Percentiles rank a stretch among this genome's conserved stretches.
Evolutionary conservation across 208 protist species (phyloP).

Genomic region (Leishmania martiniquensis): DNA sequence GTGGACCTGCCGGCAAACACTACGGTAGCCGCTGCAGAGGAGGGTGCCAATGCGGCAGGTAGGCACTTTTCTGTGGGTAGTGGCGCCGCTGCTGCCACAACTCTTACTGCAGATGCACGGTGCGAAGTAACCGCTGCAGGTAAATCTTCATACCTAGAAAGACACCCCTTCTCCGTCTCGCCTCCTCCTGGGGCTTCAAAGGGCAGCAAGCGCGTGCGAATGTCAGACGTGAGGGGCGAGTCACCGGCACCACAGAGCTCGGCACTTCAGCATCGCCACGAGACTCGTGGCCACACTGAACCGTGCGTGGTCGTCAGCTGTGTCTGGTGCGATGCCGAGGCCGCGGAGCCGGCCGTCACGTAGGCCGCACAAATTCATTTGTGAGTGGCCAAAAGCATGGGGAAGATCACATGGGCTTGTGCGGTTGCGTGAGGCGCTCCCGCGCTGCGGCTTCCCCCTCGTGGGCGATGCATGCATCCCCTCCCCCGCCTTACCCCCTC

Average conservation of each 20-base stretch:
- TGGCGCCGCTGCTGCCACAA: neutral
- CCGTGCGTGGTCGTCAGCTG: constrained; percentile 74
- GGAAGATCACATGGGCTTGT: neutral
- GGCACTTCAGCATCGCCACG: neutral
- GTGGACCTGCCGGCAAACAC: constrained; percentile 12
- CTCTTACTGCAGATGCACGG: neutral
- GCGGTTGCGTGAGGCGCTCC: neutral
- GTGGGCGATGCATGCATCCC: neutral
- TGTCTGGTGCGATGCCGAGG: constrained; percentile 67
- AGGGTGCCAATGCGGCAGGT: neutral
- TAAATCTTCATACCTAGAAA: neutral
- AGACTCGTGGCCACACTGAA: constrained; percentile 39
- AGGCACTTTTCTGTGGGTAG: neutral
- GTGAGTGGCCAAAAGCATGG: neutral
- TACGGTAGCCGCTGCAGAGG: neutral
- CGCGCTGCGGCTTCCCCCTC: neutral
- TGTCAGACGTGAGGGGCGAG: neutral
- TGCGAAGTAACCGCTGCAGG: too few relatives aligned
- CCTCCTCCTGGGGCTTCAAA: neutral
- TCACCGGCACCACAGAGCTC: neutral
- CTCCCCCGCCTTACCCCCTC: neutral
- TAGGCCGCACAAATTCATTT: neutral
- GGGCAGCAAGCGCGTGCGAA: neutral
- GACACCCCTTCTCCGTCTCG: neutral
- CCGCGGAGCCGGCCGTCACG: neutral